phyloP scores from a whole-genome alignment of 805 yeast species.

The Wickerhamiella nectarea region DNA sequence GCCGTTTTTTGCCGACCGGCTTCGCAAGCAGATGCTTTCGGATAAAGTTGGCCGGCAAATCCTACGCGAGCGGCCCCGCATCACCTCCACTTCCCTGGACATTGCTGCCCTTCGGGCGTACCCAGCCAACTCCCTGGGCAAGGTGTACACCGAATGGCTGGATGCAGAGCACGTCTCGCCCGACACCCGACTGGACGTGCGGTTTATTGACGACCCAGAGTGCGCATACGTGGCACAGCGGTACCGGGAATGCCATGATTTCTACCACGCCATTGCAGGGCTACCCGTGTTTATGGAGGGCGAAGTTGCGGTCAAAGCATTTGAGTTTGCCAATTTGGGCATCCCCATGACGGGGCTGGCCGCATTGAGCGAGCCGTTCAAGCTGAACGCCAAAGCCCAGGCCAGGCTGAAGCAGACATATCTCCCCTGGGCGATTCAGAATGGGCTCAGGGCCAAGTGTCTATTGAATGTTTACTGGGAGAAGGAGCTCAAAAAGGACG shows the following conservation, averaged over 20 bases:
- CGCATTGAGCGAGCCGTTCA: conserved; percentile 74
- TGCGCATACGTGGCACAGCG: conserved; percentile 86
- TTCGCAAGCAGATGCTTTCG: conserved; percentile 61
- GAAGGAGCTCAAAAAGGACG: conserved; percentile 54
- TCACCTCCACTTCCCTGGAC: conserved; percentile 58
- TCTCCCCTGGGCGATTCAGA: conserved; percentile 74
- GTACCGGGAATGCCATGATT: conserved; percentile 93
- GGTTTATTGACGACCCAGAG: conserved; percentile 77
- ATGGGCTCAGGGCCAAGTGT: conserved; percentile 60
- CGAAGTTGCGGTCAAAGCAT: conserved; percentile 85
- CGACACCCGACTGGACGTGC: conserved; percentile 81
- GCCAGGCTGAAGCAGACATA: conserved; percentile 46
- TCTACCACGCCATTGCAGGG: conserved; percentile 84
- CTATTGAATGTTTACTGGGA: conserved; percentile 91
- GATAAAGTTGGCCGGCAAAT: conserved; percentile 68
- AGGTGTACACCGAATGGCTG: conserved; percentile 68
- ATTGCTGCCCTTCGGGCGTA: conserved; percentile 43
- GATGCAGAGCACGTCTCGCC: conserved; percentile 82
- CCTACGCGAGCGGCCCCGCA: conserved; percentile 66
- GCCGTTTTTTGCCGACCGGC: conserved; percentile 43
- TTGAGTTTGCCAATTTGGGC: conserved; percentile 84
- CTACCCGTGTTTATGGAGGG: conserved; percentile 88
- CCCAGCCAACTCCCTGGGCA: conserved; percentile 63
- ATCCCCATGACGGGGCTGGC: conserved; percentile 94
- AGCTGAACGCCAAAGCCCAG: conserved; percentile 51